Percentiles rank a stretch among this genome's conserved stretches.
Evolutionary conservation across 1,284 basidiomycete species (phyloP).

Genomic region (Tremellales sp.): DNA sequence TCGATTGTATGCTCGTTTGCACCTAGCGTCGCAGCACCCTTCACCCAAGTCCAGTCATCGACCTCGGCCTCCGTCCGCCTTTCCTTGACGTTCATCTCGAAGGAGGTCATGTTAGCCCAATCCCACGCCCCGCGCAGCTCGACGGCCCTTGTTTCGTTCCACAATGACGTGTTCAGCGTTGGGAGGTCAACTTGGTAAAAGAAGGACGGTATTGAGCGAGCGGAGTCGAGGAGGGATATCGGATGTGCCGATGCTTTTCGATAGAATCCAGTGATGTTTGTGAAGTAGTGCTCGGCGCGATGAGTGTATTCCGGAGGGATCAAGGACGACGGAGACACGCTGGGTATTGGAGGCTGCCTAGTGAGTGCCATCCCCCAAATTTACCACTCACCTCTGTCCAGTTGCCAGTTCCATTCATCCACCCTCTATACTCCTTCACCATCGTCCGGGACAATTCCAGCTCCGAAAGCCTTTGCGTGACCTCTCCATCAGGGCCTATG

Average conservation of each 20-base stretch:
- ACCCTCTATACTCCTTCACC: slow-evolving; percentile 33
- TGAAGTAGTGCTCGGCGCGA: slow-evolving; percentile 22
- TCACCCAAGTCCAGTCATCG: slow-evolving; percentile 40
- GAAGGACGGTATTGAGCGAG: slow-evolving; percentile 17
- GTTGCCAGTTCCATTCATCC: slow-evolving; percentile 34
- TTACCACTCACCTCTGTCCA: slow-evolving; percentile 38
- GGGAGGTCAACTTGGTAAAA: slow-evolving; percentile 27
- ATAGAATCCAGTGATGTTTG: slow-evolving; percentile 48
- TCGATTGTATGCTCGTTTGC: slow-evolving; percentile 14
- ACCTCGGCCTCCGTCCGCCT: slow-evolving; percentile 14
- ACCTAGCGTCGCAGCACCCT: slow-evolving; percentile 26
- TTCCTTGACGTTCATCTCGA: slow-evolving; percentile 45
- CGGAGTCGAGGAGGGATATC: slow-evolving; percentile 11
- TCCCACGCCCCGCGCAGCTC: slow-evolving; percentile 37
- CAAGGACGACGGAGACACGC: slow-evolving; percentile 21
- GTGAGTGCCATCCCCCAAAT: background rate
- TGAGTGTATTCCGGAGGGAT: slow-evolving; percentile 34
- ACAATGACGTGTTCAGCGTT: slow-evolving; percentile 25
- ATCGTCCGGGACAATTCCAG: slow-evolving; percentile 25
- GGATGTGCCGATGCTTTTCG: slow-evolving; percentile 33
- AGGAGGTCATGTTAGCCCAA: slow-evolving; percentile 30
- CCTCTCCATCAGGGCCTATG: slow-evolving; percentile 37
- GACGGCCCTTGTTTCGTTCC: slow-evolving; percentile 37
- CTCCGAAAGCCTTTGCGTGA: slow-evolving; percentile 29
- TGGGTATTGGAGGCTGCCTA: slow-evolving; percentile 26